Evolutionary conservation across 352 stramenopile genomes (phyloP).

Genomic region (Blastocystis sp.): DNA sequence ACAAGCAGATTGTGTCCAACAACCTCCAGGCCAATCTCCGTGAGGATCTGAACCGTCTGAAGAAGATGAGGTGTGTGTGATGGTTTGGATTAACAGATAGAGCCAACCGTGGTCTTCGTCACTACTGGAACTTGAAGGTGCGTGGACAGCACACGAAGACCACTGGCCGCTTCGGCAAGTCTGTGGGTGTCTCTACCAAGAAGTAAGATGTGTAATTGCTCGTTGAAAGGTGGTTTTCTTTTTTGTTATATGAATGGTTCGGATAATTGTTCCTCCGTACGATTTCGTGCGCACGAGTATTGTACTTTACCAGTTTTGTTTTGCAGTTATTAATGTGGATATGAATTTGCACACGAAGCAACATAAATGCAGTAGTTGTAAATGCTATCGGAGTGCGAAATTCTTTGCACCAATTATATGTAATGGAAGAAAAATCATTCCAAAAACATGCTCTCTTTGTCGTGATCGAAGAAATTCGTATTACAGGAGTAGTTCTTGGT

Average conservation of each 20-base stretch:
- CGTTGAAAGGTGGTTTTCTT: slow-evolving; percentile 28
- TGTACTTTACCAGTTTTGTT: neutral
- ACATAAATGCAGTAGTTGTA: neutral
- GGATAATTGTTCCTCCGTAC: neutral
- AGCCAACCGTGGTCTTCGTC: slow-evolving; percentile 87
- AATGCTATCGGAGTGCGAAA: neutral
- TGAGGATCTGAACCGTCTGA: slow-evolving; percentile 97
- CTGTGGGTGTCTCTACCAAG: slow-evolving; percentile 62
- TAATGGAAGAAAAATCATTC: neutral
- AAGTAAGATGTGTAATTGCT: slow-evolving; percentile 17
- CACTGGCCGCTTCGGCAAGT: slow-evolving; percentile 78
- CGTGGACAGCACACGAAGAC: slow-evolving; percentile 99
- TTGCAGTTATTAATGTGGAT: neutral
- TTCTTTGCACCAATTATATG: neutral
- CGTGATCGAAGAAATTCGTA: neutral
- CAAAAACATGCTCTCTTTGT: neutral
- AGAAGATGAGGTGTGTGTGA: slow-evolving; percentile 88
- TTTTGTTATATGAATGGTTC: neutral
- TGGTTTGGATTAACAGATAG: neutral
- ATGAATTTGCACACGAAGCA: neutral
- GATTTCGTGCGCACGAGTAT: neutral
- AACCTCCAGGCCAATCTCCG: slow-evolving; percentile 95
- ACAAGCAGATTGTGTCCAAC: slow-evolving; percentile 92
- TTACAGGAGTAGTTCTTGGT: neutral
- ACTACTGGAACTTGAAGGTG: slow-evolving; percentile 98